phyloP scores from a whole-genome alignment of 208 protist species.

The Acanthamoeba lenticulata region DNA sequence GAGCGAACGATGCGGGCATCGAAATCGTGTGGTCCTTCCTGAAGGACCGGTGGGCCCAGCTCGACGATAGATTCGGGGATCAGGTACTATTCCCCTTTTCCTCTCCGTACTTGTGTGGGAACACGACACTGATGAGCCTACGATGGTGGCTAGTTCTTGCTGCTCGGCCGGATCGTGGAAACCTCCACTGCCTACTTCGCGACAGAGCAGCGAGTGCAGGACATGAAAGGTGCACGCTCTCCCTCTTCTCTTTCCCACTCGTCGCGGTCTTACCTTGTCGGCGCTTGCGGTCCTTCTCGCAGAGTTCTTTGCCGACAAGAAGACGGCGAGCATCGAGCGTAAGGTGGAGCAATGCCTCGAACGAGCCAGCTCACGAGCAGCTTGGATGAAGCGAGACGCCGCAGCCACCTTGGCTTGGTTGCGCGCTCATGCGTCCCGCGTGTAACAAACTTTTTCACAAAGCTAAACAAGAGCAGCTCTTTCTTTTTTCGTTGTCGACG shows the following conservation, averaged over 20 bases:
- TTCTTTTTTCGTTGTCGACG: no score
- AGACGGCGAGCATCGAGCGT: background rate
- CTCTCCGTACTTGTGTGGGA: background rate
- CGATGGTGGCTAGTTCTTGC: background rate
- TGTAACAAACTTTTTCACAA: no score
- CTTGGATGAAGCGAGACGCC: conserved; percentile 6
- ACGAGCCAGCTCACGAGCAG: background rate
- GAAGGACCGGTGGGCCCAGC: background rate
- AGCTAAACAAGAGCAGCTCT: no score
- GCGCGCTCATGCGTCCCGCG: background rate
- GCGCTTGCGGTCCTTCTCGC: background rate
- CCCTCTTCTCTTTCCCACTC: background rate
- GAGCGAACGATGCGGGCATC: background rate
- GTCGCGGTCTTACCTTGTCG: background rate
- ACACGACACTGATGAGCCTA: background rate
- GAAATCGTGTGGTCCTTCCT: conserved; percentile 50
- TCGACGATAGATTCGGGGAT: background rate
- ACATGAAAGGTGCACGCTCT: background rate
- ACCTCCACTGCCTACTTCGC: conserved; percentile 46
- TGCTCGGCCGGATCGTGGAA: conserved; percentile 33
- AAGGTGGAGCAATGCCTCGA: conserved; percentile 50
- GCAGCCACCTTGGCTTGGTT: background rate
- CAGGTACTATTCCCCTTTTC: background rate
- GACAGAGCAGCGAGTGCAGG: conserved; percentile 23
- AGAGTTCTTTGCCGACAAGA: conserved; percentile 63